Evolutionary conservation across 768 basidiomycete species (phyloP), one percentile per base, ranked within the genome.

Genomic region (Calocera viscosa): DNA sequence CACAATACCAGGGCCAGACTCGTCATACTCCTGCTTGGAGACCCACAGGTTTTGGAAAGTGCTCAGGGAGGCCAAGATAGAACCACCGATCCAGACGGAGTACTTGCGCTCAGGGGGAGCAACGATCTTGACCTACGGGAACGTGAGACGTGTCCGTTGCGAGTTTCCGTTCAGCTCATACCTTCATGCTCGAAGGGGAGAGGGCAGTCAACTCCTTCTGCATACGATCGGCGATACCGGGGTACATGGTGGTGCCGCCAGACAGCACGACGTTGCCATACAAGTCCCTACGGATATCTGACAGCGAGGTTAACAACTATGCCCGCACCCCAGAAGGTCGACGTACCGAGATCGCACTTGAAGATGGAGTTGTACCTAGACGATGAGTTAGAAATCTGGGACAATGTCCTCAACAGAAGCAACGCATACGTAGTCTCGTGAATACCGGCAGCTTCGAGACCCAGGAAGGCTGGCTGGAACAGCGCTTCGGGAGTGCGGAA

Each of bases 21-120:
- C 91, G 76, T 93, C 91, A 78, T 93, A 94, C 80, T 94, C 92
- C 74, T 91, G 89, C 78, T 91, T 91, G 67, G 87, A 86, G 79
- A 88, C 88, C 92, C 94, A 96, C 79, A 94, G 80, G 76, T 93
- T 94, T 81, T 95, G 93, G 93, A 95, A 95, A 72, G 93, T 94
- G 74, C 85, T 88, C 64, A 96, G 83, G 34, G 91, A 93, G 49
- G 92, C 93, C 67, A 90, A 79, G 72, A 90, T 90, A 47, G 87
- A 88, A 68, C 88, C 89, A 80, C 89, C 89, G 72, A 93, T 93
- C 90, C 94, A 96, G 78, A 94, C 93, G 66, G 90, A 92, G 84
- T 93, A 93, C 77, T 91, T 95, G 72, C 92, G 82, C 82, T 95
- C 92, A 66, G 92, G 91, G 64, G 93, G 92, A 68, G 92, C 90